Conservation (phyloP, 1,139 yeast species). For the Kodamaea derodonti region DNA sequence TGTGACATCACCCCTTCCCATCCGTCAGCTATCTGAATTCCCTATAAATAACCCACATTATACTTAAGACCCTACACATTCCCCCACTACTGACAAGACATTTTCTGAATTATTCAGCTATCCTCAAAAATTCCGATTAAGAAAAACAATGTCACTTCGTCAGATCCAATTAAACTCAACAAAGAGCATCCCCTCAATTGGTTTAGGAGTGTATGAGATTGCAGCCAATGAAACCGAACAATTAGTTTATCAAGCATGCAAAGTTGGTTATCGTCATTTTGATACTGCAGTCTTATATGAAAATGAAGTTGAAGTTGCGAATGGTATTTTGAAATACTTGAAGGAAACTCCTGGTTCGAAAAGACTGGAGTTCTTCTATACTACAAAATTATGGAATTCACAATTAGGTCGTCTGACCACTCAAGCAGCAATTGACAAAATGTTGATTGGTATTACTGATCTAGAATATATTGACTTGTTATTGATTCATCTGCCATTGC, state of each 20-base stretch:
- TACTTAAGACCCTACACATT: too few relatives aligned
- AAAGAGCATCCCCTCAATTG: constrained; percentile 31
- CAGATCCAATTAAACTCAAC: constrained; percentile 21
- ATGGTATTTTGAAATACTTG: constrained; percentile 52
- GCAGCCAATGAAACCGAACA: constrained; percentile 21
- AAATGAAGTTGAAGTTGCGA: constrained; percentile 56
- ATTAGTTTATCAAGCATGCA: constrained; percentile 45
- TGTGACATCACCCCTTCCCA: too few relatives aligned
- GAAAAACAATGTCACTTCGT: constrained; percentile 3
- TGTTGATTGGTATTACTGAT: constrained; percentile 22
- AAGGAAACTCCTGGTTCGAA: constrained; percentile 41
- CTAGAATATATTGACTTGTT: constrained; percentile 44
- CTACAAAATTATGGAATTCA: constrained; percentile 42
- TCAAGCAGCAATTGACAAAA: constrained; percentile 23
- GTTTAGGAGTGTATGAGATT: constrained; percentile 34
- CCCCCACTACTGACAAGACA: too few relatives aligned
- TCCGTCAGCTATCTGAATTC: too few relatives aligned
- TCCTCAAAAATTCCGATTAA: too few relatives aligned
- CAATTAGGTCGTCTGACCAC: constrained; percentile 27
- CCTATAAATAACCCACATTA: too few relatives aligned
- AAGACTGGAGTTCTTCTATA: constrained; percentile 63
- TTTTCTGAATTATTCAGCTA: too few relatives aligned
- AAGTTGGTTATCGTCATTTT: constrained; percentile 51
- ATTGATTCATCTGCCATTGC: constrained; percentile 58
- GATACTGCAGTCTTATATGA: constrained; percentile 59